phyloP scores from a whole-genome alignment of 805 yeast genomes.

The Sugiyamaella chiloensis region DNA sequence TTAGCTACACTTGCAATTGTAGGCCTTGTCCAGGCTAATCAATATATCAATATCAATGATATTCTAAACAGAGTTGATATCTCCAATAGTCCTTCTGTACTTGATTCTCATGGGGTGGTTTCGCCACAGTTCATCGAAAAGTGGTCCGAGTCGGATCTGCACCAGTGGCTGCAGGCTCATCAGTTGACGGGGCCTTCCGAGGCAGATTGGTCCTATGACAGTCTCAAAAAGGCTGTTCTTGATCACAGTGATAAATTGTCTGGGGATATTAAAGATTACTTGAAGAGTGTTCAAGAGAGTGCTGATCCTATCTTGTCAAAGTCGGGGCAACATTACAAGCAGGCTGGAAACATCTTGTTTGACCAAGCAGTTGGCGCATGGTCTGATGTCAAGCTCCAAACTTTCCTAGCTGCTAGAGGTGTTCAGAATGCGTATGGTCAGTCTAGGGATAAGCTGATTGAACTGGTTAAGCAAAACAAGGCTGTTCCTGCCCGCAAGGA shows the following conservation, averaged over 20 bases:
- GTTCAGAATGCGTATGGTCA: conserved; percentile 29
- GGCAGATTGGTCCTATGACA: conserved; percentile 18
- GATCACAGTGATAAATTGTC: conserved; percentile 33
- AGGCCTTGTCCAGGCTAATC: not conserved
- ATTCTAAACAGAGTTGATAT: conserved; percentile 30
- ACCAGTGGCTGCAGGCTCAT: conserved; percentile 43
- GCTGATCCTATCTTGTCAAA: conserved; percentile 24
- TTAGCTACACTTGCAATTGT: not conserved
- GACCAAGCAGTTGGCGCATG: conserved; percentile 28
- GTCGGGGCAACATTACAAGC: conserved; percentile 20
- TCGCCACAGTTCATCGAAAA: conserved; percentile 38
- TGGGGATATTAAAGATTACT: conserved; percentile 21
- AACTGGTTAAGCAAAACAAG: conserved; percentile 42
- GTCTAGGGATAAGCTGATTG: conserved; percentile 40
- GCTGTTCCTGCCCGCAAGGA: conserved; percentile 37
- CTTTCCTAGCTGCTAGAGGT: conserved; percentile 37
- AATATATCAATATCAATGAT: not conserved
- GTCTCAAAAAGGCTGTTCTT: conserved; percentile 29
- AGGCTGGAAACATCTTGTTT: conserved; percentile 22
- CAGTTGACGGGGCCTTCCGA: conserved; percentile 27
- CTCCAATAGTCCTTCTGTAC: conserved; percentile 30
- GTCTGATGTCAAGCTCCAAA: conserved; percentile 34
- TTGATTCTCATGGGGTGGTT: conserved; percentile 37
- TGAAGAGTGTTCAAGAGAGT: conserved; percentile 15
- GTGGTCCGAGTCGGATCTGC: conserved; percentile 42